Evolutionary conservation across 192 early-diverging fungal species (phyloP), one percentile per base, ranked within the genome.

Genomic region (Linnemannia exigua): DNA sequence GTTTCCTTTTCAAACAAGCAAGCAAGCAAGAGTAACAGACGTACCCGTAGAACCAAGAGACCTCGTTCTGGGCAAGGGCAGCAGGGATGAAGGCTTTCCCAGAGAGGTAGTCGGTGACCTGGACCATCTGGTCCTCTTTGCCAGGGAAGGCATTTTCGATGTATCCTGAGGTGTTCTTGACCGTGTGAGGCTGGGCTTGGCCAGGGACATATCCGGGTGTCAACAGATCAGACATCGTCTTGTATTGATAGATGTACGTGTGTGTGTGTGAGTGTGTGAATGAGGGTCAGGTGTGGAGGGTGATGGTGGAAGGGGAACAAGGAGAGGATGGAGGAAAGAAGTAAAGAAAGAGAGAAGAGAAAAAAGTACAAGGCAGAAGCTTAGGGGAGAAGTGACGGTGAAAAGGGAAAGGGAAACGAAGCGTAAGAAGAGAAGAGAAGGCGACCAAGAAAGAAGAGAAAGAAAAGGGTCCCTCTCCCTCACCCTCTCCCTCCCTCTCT

Each of bases 41-140:
- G 88, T 89, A 96, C 95, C 93, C 92, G 90, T 99, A 99, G 91
- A 99, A 99, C 97, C 97, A 99, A 16, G 89, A 89, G 54, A 98
- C 96, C 86, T 99, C 97, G 72, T 94, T 94, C 52, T 94, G 88
- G 75, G 98, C 97, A 70, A 98, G 91, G 70, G 96, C 96, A 75
- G 93, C 91, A 38, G 98, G 98, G 72, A 99, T 95, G 81, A 96
- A 95, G 50, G 95, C 96, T 80, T 95, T 94, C 82, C 96, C 93
- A 75, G 95, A 93, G 74, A 99, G 89, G 83, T 96, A 95, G 69
- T 90, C 90, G 79, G 92, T 94, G 83, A 98, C 97, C 82, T 96
- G 89, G 35, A 92, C 79, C 92, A 98, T 95, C 91, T 99, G 98
- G 66, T 98, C 96, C 38, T 93, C 89, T 90, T 99, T 99, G 85